Percentiles rank a stretch among this genome's conserved stretches.
phyloP scores from a whole-genome alignment of 2,329 filamentous ascomycete species.

The Karstenula rhodostoma region DNA sequence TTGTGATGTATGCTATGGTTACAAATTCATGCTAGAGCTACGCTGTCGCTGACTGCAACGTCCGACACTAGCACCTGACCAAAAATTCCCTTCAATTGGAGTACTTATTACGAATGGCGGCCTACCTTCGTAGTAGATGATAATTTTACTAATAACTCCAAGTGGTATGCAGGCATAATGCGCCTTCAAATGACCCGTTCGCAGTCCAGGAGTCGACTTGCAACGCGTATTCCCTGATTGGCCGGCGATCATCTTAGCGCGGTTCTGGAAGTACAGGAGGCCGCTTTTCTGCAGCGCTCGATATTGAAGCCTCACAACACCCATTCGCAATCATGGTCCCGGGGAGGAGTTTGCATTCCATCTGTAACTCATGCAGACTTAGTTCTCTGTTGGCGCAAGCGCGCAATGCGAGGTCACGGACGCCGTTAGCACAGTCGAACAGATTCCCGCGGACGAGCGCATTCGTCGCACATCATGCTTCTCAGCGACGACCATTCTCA shows the following conservation, averaged over 20 bases:
- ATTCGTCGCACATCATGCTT: constrained; percentile 7
- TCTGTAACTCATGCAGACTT: constrained; percentile 46
- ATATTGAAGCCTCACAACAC: constrained; percentile 16
- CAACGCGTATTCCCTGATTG: constrained; percentile 31
- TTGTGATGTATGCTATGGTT: neutral
- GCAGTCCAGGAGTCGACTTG: neutral
- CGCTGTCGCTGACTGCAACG: neutral
- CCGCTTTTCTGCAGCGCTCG: constrained; percentile 37
- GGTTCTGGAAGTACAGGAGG: constrained; percentile 28
- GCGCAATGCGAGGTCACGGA: constrained; percentile 31
- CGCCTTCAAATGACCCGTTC: neutral
- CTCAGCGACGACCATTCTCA: constrained; percentile 34
- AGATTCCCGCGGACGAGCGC: constrained; percentile 15
- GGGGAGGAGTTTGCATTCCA: constrained; percentile 36
- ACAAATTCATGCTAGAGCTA: neutral
- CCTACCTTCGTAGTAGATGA: too few species aligned
- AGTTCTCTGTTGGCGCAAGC: constrained; percentile 35
- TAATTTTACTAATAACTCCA: too few species aligned
- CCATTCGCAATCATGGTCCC: constrained; percentile 38
- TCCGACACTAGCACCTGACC: too few species aligned
- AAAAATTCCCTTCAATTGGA: too few species aligned
- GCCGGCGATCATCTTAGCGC: constrained; percentile 29
- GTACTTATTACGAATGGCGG: too few species aligned
- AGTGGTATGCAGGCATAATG: too few species aligned
- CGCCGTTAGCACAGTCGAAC: constrained; percentile 24